Evolutionary conservation across 2,329 filamentous ascomycete species (phyloP).

Genomic region (Microdochium paspali): DNA sequence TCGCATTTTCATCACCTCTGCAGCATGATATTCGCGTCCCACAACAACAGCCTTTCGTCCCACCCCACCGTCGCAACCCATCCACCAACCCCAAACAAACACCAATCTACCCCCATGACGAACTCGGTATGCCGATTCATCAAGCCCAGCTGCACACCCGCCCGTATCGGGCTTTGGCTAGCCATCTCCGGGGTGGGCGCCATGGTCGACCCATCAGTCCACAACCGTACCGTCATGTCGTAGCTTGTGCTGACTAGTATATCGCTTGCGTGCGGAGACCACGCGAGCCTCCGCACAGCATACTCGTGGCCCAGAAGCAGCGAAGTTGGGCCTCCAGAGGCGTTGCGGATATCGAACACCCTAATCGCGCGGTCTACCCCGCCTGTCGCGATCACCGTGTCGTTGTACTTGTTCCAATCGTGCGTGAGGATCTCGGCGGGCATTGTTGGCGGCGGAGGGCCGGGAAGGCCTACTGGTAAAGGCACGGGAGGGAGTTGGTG

Average conservation of each 20-base stretch:
- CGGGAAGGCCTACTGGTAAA: slow-evolving; percentile 14
- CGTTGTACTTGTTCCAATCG: slow-evolving; percentile 98
- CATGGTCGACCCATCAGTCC: slow-evolving; percentile 62
- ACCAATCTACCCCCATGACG: slow-evolving; percentile 95
- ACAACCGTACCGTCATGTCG: slow-evolving; percentile 94
- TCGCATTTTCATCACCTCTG: slow-evolving; percentile 9
- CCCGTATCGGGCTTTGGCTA: slow-evolving; percentile 23
- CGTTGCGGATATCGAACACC: slow-evolving; percentile 81
- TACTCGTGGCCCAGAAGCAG: slow-evolving; percentile 83
- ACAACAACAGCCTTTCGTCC: slow-evolving; percentile 86
- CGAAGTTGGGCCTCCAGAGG: slow-evolving; percentile 60
- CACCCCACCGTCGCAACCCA: slow-evolving; percentile 94
- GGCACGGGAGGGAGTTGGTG: slow-evolving; percentile 54
- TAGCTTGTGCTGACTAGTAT: slow-evolving; percentile 84
- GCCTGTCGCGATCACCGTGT: slow-evolving; percentile 74
- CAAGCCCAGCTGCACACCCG: slow-evolving; percentile 66
- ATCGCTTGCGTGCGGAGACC: slow-evolving; percentile 91
- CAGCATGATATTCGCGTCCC: slow-evolving; percentile 59
- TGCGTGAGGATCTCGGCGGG: slow-evolving; percentile 84
- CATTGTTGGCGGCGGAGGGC: slow-evolving; percentile 28
- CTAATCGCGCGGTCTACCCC: slow-evolving; percentile 83
- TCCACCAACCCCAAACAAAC: slow-evolving; percentile 85
- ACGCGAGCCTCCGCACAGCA: slow-evolving; percentile 74
- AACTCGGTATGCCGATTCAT: slow-evolving; percentile 97
- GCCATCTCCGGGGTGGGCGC: slow-evolving; percentile 24